Conservation (phyloP, 1,284 basidiomycete genomes). For the Testicularia cyperi region DNA sequence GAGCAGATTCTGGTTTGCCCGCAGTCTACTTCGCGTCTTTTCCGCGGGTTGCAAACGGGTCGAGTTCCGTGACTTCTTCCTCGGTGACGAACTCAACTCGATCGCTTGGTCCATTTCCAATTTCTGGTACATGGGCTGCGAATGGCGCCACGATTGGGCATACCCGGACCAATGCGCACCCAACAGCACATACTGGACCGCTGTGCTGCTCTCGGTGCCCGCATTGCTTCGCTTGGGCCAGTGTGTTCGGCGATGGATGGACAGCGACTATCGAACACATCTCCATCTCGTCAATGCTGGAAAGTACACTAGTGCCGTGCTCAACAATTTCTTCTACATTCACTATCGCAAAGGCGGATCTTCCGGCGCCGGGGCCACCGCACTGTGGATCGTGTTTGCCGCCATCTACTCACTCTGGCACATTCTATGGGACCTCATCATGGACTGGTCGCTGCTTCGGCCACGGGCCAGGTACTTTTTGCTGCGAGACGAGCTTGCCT, state of each 20-base stretch:
- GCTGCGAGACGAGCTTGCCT: constrained; percentile 71
- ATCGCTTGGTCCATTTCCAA: constrained; percentile 60
- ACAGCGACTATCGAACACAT: constrained; percentile 67
- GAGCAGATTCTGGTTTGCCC: constrained; percentile 78
- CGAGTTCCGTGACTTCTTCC: constrained; percentile 59
- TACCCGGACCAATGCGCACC: constrained; percentile 41
- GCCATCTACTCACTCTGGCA: constrained; percentile 72
- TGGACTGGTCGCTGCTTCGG: constrained; percentile 69
- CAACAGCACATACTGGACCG: constrained; percentile 53
- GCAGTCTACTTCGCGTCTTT: constrained; percentile 66
- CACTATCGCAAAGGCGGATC: constrained; percentile 54
- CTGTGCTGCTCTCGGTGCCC: constrained; percentile 68
- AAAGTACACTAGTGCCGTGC: constrained; percentile 53
- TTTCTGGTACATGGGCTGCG: constrained; percentile 69
- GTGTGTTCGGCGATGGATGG: constrained; percentile 79
- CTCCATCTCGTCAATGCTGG: constrained; percentile 83
- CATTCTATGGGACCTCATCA: constrained; percentile 71
- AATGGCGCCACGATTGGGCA: constrained; percentile 64
- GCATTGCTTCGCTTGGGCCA: constrained; percentile 77
- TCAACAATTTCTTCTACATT: constrained; percentile 56
- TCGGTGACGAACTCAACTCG: constrained; percentile 60
- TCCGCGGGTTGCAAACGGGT: constrained; percentile 68
- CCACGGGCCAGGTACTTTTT: constrained; percentile 68
- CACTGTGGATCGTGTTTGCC: constrained; percentile 65
- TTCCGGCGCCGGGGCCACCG: constrained; percentile 5